Conservation (phyloP, 495 filamentous ascomycete species). For the Daldinia childiae region DNA sequence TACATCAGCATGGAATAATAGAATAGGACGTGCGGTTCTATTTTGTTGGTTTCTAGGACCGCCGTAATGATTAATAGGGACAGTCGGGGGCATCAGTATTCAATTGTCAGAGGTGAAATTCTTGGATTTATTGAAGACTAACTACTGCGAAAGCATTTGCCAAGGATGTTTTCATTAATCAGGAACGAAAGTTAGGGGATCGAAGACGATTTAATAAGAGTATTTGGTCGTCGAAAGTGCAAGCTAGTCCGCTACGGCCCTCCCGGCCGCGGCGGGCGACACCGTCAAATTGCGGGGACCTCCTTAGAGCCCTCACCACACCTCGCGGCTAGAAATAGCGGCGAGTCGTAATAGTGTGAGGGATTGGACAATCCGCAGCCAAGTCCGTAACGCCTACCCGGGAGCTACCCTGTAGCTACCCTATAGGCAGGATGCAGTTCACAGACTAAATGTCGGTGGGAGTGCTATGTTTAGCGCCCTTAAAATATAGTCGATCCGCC, state of each 20-base stretch:
- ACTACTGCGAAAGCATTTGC: slow-evolving; percentile 16
- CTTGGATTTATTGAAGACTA: slow-evolving; percentile 16
- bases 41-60: slow-evolving; percentile 16
- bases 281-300: not conserved
- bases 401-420: too few relatives aligned
- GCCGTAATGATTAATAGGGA: slow-evolving; percentile 16
- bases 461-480: not conserved
- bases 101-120: slow-evolving; percentile 16
- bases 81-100: slow-evolving; percentile 15
- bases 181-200: slow-evolving; percentile 16
- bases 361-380: not conserved
- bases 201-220: slow-evolving; percentile 1
- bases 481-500: not conserved
- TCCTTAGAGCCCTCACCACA: not conserved
- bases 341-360: not conserved
- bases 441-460: not conserved
- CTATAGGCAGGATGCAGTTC: not conserved
- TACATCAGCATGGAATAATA: slow-evolving; percentile 16
- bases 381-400: not conserved
- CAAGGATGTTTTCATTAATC: slow-evolving; percentile 16
- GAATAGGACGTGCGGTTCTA: slow-evolving; percentile 15
- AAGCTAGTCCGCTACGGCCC: not conserved
- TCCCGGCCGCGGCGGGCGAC: not conserved
- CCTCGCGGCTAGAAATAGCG: not conserved
- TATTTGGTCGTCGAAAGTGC: not conserved